Conservation (phyloP, 2,329 filamentous ascomycete genomes). For the Alternaria hordeiaustralica region DNA sequence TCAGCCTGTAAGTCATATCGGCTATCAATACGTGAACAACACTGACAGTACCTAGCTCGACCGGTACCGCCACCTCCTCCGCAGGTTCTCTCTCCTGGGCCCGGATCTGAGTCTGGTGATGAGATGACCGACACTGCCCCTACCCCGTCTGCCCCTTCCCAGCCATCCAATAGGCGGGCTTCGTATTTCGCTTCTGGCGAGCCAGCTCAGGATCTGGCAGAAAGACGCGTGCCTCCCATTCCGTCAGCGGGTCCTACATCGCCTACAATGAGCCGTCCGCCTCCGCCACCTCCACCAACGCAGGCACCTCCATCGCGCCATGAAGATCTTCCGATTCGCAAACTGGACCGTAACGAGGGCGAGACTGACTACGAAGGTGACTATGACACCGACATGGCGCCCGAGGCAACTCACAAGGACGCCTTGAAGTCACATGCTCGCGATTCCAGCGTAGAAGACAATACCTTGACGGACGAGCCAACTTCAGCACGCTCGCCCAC, state of each 20-base stretch:
- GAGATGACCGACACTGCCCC: slow-evolving; percentile 63
- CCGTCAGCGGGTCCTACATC: slow-evolving; percentile 54
- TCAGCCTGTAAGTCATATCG: slow-evolving; percentile 37
- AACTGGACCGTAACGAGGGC: slow-evolving; percentile 73
- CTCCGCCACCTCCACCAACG: slow-evolving; percentile 56
- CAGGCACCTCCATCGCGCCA: slow-evolving; percentile 49
- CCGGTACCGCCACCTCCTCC: slow-evolving; percentile 64
- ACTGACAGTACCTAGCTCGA: slow-evolving; percentile 60
- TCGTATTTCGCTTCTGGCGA: slow-evolving; percentile 53
- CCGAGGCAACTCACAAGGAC: slow-evolving; percentile 92
- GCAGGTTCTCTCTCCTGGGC: slow-evolving; percentile 68
- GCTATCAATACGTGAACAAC: background rate
- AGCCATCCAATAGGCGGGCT: slow-evolving; percentile 44
- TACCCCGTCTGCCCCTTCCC: slow-evolving; percentile 35
- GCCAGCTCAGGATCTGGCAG: slow-evolving; percentile 30
- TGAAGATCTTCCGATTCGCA: slow-evolving; percentile 36
- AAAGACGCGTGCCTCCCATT: slow-evolving; percentile 58
- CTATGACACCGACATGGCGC: slow-evolving; percentile 96
- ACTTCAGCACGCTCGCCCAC: slow-evolving; percentile 53
- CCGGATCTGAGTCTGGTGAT: slow-evolving; percentile 88
- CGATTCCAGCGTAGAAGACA: slow-evolving; percentile 76
- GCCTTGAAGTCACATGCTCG: slow-evolving; percentile 82
- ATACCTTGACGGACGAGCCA: slow-evolving; percentile 62
- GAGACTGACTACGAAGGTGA: slow-evolving; percentile 96
- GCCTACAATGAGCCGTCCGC: slow-evolving; percentile 47